Base-by-base conservation (phyloP, 805 yeast genomes). In the Candida hungchunana region DNA sequence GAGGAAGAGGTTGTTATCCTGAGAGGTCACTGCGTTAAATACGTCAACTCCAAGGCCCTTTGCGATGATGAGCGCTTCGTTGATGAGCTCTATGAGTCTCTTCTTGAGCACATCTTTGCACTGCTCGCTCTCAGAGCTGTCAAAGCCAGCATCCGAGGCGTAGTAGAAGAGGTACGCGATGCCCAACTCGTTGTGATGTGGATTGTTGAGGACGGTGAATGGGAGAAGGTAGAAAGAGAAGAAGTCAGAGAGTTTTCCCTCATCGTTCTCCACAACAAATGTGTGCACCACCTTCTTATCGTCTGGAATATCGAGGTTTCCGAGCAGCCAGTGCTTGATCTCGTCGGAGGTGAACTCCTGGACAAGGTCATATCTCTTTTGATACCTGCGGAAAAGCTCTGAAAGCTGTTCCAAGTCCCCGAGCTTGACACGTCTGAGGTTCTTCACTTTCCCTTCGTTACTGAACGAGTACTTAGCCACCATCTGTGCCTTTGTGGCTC, bases 121-220 rank as follows among this genome's bases (percentile, higher is more conserved):
- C 4, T 56, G 68, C 18, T 55, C 46, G 26, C 63, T 66, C 36
- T 63, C 64, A 4, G 55, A 58, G n/a, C 18, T 15, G 8, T 53
- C 63, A 10, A 73, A 56, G 7, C 73, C 80, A 8, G 75, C 67
- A 35, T 82, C 82, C 1, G 95, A 69, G 2, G 95, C 97, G 55
- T 90, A 90, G 63, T 93, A 90, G 62, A 75, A 93, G 43, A 87
- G 63, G 55, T 93, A 93, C 1, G 97, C 96, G 36, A 89, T 82
- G 3, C 87, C 87, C 43, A 93, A 60, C 37, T 79, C 77, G 29
- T 73, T 66, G 57, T 86, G 82, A 23, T 66, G 55, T 4, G 76
- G 60, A 50, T 83, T 77, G 45, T 78, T 65, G 46, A 93, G 65
- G 6, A 93, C 93, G 0, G 88, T 75, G 61, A 88, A 86, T 29